Conservation (phyloP, 495 filamentous ascomycete species). For the Neurospora hispaniola region DNA sequence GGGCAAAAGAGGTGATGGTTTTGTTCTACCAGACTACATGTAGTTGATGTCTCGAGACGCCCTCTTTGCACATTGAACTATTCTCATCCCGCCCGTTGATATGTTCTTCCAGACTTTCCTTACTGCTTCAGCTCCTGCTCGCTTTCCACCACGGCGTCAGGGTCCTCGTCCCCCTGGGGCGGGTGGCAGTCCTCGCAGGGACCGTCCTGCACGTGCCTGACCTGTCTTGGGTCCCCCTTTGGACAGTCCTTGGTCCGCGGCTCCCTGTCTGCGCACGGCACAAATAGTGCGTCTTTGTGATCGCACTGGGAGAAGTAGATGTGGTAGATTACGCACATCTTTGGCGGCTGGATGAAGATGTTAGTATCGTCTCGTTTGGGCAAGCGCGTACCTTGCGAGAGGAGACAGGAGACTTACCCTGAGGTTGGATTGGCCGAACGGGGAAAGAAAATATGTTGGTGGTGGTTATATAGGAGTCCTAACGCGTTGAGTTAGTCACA, state of each 20-base stretch:
- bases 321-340: background rate
- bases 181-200: background rate
- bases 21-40: no score
- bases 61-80: background rate
- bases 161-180: rapidly evolving
- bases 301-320: background rate
- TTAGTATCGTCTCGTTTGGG: background rate
- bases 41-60: background rate
- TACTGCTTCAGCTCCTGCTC: background rate
- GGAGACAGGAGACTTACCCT: background rate
- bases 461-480: background rate
- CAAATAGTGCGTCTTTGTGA: background rate
- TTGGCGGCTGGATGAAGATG: background rate
- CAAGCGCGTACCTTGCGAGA: background rate
- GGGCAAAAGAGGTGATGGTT: background rate
- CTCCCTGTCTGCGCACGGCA: background rate
- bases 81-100: background rate
- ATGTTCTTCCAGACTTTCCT: rapidly evolving
- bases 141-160: background rate
- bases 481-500: background rate
- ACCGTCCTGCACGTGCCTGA: background rate
- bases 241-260: background rate
- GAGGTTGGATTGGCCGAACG: background rate
- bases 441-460: background rate
- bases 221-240: background rate